Evolutionary conservation across 2,329 filamentous ascomycete genomes (phyloP), one percentile per base, ranked within the genome.

Genomic region (Teratosphaeria destructans): DNA sequence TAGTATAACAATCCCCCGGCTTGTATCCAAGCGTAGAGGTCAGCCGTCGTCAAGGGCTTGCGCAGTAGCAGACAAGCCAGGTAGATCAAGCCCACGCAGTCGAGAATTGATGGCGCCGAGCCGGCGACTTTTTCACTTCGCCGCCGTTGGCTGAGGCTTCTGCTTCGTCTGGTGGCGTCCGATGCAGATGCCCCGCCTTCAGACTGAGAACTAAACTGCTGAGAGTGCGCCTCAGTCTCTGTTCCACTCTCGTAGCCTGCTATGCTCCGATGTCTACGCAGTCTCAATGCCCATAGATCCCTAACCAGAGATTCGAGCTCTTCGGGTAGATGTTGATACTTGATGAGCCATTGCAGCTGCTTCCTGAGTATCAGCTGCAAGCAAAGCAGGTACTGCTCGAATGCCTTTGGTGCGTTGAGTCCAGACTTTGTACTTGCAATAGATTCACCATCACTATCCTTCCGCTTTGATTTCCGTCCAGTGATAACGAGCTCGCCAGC

Each of bases 291-390:
- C 93, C 94, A 99, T 14, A 99, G 81, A 70, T 96, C 91, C 60
- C 85, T 84, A 5, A 95, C 85, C 10, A 95, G 11, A 11, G 83
- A 85, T 78, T 95, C 90, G 12, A 96, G 79, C 66, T 95, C 87
- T 4, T 78, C 73, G 1, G 87, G 85, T 55, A 94, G 80, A 0
- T 82, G 81, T 70, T 85, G 85, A 5, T 80, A 77, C 26, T 82
- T 76, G 14, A 95, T 77, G 34, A 97, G 78, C 79, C 87, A 92
- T 68, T 83, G 75, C 16, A 90, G 76, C 76, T 97, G 93, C 69
- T 88, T 89, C 71, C 91, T 85, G 32, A 99, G 77, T 55, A 97
- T 81, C 35, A 96, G 78, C 73, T 97, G 93, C 61, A 95, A 82
- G 63, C 85, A 87, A 71, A 95, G 88, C 39, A 97, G 78, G 71